Base-by-base conservation (phyloP, 2,329 filamentous ascomycete species). In the Lachnellula occidentalis region DNA sequence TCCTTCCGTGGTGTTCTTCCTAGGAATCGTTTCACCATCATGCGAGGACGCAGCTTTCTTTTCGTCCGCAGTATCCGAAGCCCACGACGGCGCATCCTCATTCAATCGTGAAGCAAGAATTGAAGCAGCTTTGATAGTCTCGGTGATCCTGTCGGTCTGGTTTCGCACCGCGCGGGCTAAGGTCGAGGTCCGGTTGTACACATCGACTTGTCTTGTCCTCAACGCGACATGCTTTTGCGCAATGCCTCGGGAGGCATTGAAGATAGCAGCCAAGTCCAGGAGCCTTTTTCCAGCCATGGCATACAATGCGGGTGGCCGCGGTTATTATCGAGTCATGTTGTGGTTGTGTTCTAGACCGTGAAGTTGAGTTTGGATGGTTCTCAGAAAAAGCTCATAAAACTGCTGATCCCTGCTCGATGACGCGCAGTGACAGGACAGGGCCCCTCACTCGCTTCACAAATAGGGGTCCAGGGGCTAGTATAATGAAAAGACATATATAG, bases 221-320 rank as follows among this genome's bases (percentile, higher is more conserved):
- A 86, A 73, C 55, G 80, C 80, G 48, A 81, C 67, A 70, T 86
- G 83, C 69, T 80, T 84, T 48, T 77, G 71, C 48, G 85, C 86
- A 57, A 92, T 78, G 34, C 80, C 80, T 56, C 84, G 81, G 49
- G 87, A 86, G 67, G 83, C 87, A 74, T 79, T 83, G 70, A 87
- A 77, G 60, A 92, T 76, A 57, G 85, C 81, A 62, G 85, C 82
- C 64, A 87, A 75, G 73, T 92, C 88, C 68, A 91, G 67, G 78
- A 82, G 73, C 81, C 85, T 73, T 79, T 81, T 78, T 54, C 78
- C 78, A 52, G 77, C 74, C 78, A 81, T 81, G n/a, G 45, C 48
- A 56, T 53, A 39, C 39, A 22, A 46, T 55, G 27, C 34, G 17
- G 34, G 34, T 12, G 31, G 49, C 21, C 34, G 53, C 41, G 21